Conservation (phyloP, 768 basidiomycete genomes). For the Suillus subaureus region DNA sequence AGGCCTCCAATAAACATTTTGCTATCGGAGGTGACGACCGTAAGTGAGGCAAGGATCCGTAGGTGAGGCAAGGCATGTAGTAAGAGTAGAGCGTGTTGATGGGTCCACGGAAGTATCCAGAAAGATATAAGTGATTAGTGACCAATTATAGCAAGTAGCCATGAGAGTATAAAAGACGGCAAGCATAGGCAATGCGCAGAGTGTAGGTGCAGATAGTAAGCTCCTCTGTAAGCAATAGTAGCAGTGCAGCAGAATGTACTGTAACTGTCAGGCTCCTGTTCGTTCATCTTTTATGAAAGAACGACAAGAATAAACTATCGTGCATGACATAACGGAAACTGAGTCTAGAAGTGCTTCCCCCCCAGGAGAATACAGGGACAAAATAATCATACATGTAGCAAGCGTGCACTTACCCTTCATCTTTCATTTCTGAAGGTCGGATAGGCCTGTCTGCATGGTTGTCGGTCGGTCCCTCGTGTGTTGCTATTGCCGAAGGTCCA, state of each 20-base stretch:
- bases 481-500: conserved; percentile 35
- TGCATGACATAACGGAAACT: conserved; percentile 19
- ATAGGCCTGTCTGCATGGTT: conserved; percentile 52
- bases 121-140: conserved; percentile 36
- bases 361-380: conserved; percentile 15
- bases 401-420: conserved; percentile 71
- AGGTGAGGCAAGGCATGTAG: conserved; percentile 18
- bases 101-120: conserved; percentile 40
- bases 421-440: conserved; percentile 75
- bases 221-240: conserved; percentile 27
- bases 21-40: conserved; percentile 46
- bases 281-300: conserved; percentile 23
- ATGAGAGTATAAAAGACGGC: conserved; percentile 32
- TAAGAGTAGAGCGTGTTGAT: conserved; percentile 26
- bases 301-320: conserved; percentile 13
- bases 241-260: conserved; percentile 19
- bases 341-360: conserved; percentile 13
- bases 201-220: conserved; percentile 28
- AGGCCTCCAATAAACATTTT: conserved; percentile 92
- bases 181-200: conserved; percentile 25
- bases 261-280: conserved; percentile 18
- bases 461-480: conserved; percentile 37
- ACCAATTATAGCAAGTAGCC: conserved; percentile 37
- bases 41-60: conserved; percentile 31
- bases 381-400: conserved; percentile 18